Base-by-base conservation (phyloP, 129 eudicot genomes). In the Tagetes erecta region DNA sequence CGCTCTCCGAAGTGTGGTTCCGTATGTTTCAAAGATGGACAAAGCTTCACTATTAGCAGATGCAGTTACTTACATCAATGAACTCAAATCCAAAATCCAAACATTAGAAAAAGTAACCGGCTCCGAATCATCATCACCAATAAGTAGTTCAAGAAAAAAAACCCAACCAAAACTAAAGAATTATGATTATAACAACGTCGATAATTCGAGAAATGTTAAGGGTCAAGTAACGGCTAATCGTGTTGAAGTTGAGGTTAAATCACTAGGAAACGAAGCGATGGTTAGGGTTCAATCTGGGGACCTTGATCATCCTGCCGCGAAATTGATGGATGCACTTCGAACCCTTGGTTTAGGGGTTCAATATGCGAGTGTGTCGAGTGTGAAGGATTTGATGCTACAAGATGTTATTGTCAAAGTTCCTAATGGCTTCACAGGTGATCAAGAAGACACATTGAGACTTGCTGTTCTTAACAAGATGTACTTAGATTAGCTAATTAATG, bases 11-110 rank as follows among this genome's bases (percentile, higher is more conserved):
- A 78, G 87, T 2, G 89, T 80, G 12, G 93, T 88, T 38, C 90
- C 93, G 0, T 75, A 78, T 50, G 93, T 88, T n/a, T 72, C 93
- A 2, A 83, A 75, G 56, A 88, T 88, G 93, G 89, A 88, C 78
- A 88, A 78, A 47, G 93, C 93, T 1, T 88, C 93, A 37, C 30
- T 88, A 5, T 67, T 88, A 7, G 76, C 86, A 0, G 93, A 88
- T 68, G 84, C 93, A 1, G 87, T 85, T 37, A 59, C 86, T 1
- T 88, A 88, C 77, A 88, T 88, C 70, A 81, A 83, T 3, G 84
- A 85, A 35, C 89, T 88, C n/a, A 85, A 83, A 58, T 39, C 82
- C 14, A 78, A 70, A 56, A 72, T 85, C 9, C 68, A 72, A 33
- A 59, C 69, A 4, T 65, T 88, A 77, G 67, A 73, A 64, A 35